Evolutionary conservation across 805 yeast species (phyloP), one percentile per base, ranked within the genome.

Genomic region (Myxozyma neotropica): DNA sequence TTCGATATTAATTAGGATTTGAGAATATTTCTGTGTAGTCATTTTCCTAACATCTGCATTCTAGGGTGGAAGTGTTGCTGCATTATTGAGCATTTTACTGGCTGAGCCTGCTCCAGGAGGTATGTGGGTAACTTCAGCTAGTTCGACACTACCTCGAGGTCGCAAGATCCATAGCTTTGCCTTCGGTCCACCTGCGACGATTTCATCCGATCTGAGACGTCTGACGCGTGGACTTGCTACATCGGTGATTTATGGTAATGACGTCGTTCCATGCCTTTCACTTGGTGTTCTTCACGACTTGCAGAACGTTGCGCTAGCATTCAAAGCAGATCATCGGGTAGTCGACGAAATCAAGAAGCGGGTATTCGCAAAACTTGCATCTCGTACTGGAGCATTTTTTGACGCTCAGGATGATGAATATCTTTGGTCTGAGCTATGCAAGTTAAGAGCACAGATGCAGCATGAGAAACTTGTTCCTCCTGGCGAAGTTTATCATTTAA

Each of bases 381-480:
- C 69, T 12, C 63, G 66, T 4, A 53, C 59, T n/a, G 66, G 63
- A 21, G 67, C 71, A 5, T 42, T 61, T 21, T 58, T 60, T 35
- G 64, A 53, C 31, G 61, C 66, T 12, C 63, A 66, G 49, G 61
- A 64, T 44, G 72, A 69, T 27, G 70, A 70, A 50, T 69, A 69
- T 39, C 61, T 70, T 17, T 66, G 67, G 67, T 48, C 64, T 6
- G 66, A 70, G 35, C 59, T 72, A n/a, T 61, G 65, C 46, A 66
- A 66, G n/a, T 60, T 72, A 12, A 64, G 74, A 4, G 64, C 60
- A 4, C 62, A 58, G 13, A 72, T 72, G 75, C 63, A 64, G 36
- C 64, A 64, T 53, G 74, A 72, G 53, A 72, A 72, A 57, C 68
- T 72, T 12, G 69, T 71, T 1, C 75, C 75, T 4, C 75, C 75